Conservation (phyloP, 2,329 filamentous ascomycete species). For the Rutstroemia sydowiana region DNA sequence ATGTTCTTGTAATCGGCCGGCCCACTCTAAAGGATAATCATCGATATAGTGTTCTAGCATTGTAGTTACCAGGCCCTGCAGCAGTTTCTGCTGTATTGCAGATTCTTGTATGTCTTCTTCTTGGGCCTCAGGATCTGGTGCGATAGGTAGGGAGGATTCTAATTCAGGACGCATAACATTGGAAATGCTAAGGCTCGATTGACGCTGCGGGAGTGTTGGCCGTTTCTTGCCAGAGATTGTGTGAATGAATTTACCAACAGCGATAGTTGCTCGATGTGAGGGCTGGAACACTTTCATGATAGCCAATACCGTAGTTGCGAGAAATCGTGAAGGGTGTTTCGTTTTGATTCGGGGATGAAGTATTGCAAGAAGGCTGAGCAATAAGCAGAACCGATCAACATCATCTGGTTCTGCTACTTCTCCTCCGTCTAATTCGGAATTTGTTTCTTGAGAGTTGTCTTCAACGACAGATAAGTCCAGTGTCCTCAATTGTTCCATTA, state of each 20-base stretch:
- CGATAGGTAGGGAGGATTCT: slow-evolving; percentile 33
- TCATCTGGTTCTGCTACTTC: slow-evolving; percentile 14
- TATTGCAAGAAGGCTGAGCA: slow-evolving; percentile 65
- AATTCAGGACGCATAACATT: slow-evolving; percentile 46
- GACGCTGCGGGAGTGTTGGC: slow-evolving; percentile 52
- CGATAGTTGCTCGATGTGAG: slow-evolving; percentile 59
- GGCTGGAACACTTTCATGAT: slow-evolving; percentile 59
- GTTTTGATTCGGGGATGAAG: slow-evolving; percentile 70
- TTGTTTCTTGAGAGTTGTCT: slow-evolving; percentile 18
- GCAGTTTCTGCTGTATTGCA: slow-evolving; percentile 53
- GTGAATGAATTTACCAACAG: slow-evolving; percentile 64
- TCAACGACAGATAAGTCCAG: slow-evolving; percentile 40
- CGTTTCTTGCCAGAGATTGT: slow-evolving; percentile 60
- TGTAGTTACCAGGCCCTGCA: slow-evolving; percentile 73
- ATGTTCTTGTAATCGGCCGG: slow-evolving; percentile 59
- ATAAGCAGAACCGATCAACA: slow-evolving; percentile 53
- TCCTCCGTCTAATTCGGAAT: slow-evolving; percentile 16
- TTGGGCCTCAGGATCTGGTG: slow-evolving; percentile 54
- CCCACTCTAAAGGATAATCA: slow-evolving; percentile 52
- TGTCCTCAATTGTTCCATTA: slow-evolving; percentile 62
- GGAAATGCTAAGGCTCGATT: slow-evolving; percentile 49
- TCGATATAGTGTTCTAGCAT: slow-evolving; percentile 68
- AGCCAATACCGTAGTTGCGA: slow-evolving; percentile 68
- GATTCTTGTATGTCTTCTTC: slow-evolving; percentile 50
- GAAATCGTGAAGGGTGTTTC: slow-evolving; percentile 69